Evolutionary conservation across 2,329 filamentous ascomycete species (phyloP), one percentile per base, ranked within the genome.

Genomic region (Trichoderma brevicompactum): DNA sequence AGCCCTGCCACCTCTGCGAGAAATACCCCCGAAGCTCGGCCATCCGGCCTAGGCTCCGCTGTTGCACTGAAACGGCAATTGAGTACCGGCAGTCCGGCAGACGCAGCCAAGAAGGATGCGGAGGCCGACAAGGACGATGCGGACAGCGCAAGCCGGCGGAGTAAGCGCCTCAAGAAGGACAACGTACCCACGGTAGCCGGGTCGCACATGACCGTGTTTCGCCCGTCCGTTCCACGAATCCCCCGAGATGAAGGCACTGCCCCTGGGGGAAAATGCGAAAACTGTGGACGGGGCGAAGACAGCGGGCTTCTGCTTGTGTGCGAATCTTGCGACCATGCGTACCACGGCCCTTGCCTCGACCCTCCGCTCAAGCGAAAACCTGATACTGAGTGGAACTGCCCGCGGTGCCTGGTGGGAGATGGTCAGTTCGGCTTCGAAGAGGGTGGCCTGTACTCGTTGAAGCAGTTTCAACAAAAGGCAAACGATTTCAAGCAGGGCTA

Each of bases 351-450:
- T 66, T 99, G 95, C 73, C 85, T 98, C 19, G 95, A 99, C 69
- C 94, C 94, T 40, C 92, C 91, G 2, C 80, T 96, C 49, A 90
- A 89, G 71, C 81, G 85, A 8, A 87, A 90, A 69, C 92, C 93
- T 0, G 91, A 95, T 28, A 85, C 60, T 7, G 95, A 98, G 73
- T 99, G 95, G 95, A 94, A 98, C 75, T 99, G 95, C 71, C 91
- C 95, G 0, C 88, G 93, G 73, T 99, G 95, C 75, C 85, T 99
- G 32, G 95, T 99, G 28, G 95, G 95, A 53, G 96, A 96, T 65
- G 94, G 94, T 44, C 93, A 98, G 70, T 99, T 97, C 72, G 95
- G 95, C 0, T 99, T 99, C 68, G 94, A 98, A 74, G 95, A 99
- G 76, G 95, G 95, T 28, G 94, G 94, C 4, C 85, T 97, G 23